Evolutionary conservation across 805 yeast genomes (phyloP).

Genomic region (Metschnikowia bowlesiae): DNA sequence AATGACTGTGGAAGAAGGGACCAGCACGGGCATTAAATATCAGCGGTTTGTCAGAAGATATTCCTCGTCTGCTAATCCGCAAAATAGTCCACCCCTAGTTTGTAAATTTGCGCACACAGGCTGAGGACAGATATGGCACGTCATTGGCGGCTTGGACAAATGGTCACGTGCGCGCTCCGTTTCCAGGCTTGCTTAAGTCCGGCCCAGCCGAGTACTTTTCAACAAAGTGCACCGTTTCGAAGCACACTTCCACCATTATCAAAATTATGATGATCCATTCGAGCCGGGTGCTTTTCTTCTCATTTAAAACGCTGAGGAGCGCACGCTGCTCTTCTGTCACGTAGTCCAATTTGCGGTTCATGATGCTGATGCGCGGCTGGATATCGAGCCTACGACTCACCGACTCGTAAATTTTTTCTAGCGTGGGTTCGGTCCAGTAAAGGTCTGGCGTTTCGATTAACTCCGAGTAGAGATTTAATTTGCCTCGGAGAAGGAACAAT

Average conservation of each 20-base stretch:
- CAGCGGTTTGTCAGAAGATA: not conserved
- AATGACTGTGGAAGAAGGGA: not conserved
- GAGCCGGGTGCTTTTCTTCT: conserved; percentile 66
- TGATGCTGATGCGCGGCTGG: conserved; percentile 66
- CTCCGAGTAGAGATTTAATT: conserved; percentile 79
- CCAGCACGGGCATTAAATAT: not conserved
- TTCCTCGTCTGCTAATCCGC: not conserved
- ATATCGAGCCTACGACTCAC: conserved; percentile 73
- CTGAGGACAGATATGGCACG: not conserved
- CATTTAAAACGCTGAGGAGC: conserved; percentile 67
- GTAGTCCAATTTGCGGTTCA: conserved; percentile 84
- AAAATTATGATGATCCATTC: conserved; percentile 87
- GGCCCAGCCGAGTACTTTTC: conserved; percentile 37
- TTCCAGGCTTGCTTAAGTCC: not conserved
- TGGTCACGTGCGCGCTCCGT: conserved; percentile 1
- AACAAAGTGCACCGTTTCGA: conserved; percentile 72
- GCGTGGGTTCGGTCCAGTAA: conserved; percentile 87
- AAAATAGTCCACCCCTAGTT: not conserved
- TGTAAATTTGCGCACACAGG: not conserved
- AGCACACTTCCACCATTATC: conserved; percentile 79
- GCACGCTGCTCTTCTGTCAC: conserved; percentile 86
- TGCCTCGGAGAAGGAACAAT: conserved; percentile 72
- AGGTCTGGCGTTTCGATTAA: conserved; percentile 88
- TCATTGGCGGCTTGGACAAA: not conserved
- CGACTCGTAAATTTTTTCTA: conserved; percentile 70